Conservation (phyloP, 2,329 filamentous ascomycete genomes). For the Fusarium coffeatum region DNA sequence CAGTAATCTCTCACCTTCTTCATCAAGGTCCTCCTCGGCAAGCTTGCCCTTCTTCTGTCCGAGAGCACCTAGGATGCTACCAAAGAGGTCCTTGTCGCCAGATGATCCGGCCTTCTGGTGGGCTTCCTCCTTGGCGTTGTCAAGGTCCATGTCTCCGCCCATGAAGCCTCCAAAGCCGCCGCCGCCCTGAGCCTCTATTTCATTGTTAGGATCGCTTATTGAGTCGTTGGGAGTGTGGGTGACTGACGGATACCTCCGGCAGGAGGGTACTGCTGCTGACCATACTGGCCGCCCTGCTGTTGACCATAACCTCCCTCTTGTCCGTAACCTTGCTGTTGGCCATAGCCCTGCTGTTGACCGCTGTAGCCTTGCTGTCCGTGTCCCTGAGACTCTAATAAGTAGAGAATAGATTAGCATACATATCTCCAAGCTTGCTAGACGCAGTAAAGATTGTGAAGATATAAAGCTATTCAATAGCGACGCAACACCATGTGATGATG, state of each 20-base stretch:
- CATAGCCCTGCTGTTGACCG: constrained; percentile 24
- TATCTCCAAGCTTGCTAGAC: background rate
- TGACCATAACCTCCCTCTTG: constrained; percentile 21
- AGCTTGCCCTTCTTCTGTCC: constrained; percentile 62
- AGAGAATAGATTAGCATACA: constrained; percentile 11
- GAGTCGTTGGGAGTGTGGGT: background rate
- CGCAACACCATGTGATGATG: background rate
- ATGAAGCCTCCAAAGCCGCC: constrained; percentile 54
- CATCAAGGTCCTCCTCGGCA: constrained; percentile 60
- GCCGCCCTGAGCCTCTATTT: constrained; percentile 51
- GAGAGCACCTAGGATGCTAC: constrained; percentile 59
- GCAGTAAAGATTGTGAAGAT: background rate
- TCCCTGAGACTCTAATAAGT: constrained; percentile 22
- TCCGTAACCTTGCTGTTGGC: constrained; percentile 19
- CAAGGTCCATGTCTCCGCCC: constrained; percentile 60
- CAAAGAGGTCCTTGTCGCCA: constrained; percentile 62
- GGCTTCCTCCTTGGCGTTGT: constrained; percentile 61
- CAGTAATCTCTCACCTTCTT: constrained; percentile 56
- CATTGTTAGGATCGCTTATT: constrained; percentile 13
- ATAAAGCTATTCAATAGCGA: background rate
- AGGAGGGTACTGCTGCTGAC: constrained; percentile 38
- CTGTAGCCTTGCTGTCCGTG: constrained; percentile 22
- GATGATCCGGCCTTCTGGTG: constrained; percentile 59
- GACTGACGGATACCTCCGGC: constrained; percentile 48
- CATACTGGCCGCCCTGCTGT: constrained; percentile 22